phyloP scores from a whole-genome alignment of 176 grass and related monocot genomes.

The Elymus sibiricus region DNA sequence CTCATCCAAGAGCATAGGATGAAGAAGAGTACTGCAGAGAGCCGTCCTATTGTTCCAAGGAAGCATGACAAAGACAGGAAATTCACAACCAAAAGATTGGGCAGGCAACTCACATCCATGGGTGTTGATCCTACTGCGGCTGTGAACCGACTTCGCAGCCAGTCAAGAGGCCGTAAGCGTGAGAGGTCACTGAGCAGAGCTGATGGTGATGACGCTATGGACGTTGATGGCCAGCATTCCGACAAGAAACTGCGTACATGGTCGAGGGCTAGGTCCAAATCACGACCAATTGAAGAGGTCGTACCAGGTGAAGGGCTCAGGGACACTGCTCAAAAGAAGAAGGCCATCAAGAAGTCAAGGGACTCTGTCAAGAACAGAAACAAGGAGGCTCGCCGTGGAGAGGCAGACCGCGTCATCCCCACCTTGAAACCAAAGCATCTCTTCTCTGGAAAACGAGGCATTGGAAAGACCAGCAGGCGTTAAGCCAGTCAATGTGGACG shows the following conservation, averaged over 20 bases:
- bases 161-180: conserved; percentile 55
- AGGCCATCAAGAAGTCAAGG: conserved; percentile 56
- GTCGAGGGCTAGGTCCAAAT: conserved; percentile 48
- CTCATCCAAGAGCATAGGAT: conserved; percentile 75
- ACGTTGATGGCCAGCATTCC: conserved; percentile 49
- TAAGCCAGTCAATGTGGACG: not conserved
- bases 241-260: conserved; percentile 40
- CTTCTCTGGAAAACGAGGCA: conserved; percentile 64
- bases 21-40: conserved; percentile 77
- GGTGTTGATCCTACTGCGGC: conserved; percentile 48
- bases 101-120: conserved; percentile 43
- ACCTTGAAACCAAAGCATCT: conserved; percentile 89
- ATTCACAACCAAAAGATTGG: conserved; percentile 42
- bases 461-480: conserved; percentile 64
- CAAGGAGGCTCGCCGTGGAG: conserved; percentile 70
- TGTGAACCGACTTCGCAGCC: conserved; percentile 28
- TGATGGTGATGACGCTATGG: conserved; percentile 45
- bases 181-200: conserved; percentile 58
- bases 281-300: conserved; percentile 39
- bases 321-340: conserved; percentile 63
- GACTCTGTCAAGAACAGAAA: conserved; percentile 55
- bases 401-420: conserved; percentile 74
- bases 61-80: conserved; percentile 47
- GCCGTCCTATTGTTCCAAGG: conserved; percentile 69
- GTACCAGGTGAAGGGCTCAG: conserved; percentile 69